Evolutionary conservation across 441 rosid species (phyloP).

Genomic region (Bocquillonia castaneifolia): DNA sequence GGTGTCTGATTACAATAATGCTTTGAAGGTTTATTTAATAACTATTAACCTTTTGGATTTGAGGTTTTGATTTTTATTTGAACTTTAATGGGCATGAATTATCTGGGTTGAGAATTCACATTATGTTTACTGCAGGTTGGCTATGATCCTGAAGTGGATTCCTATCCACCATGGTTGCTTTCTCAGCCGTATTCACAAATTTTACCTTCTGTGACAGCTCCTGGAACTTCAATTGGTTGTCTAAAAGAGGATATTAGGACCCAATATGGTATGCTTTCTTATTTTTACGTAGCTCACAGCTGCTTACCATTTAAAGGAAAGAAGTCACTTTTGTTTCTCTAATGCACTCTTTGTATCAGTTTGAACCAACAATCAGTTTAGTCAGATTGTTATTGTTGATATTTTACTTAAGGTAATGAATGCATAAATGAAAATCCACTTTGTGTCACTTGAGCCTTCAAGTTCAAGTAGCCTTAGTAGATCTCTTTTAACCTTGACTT

Average conservation of each 20-base stretch:
- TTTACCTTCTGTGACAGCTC: conserved; percentile 68
- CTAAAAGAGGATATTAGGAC: conserved; percentile 51
- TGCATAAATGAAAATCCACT: neutral
- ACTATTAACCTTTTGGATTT: neutral
- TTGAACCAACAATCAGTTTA: neutral
- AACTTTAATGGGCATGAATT: neutral
- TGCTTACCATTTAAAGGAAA: neutral
- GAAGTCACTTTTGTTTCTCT: neutral
- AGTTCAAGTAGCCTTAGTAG: too few species aligned
- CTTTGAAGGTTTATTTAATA: conserved; percentile 56
- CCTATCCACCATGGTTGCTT: conserved; percentile 80
- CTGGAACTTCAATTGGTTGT: conserved; percentile 63
- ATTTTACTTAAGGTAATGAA: neutral
- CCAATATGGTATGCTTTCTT: conserved; percentile 43
- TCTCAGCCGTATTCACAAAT: conserved; percentile 70
- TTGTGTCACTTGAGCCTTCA: too few species aligned
- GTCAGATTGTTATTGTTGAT: neutral
- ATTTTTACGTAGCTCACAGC: conserved; percentile 10
- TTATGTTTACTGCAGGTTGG: conserved; percentile 55
- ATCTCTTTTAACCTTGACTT: too few species aligned
- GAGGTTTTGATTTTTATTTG: neutral
- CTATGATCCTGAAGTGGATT: conserved; percentile 80
- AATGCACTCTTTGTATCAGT: neutral
- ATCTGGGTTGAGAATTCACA: neutral
- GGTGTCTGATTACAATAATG: conserved; percentile 85